Evolutionary conservation across 768 basidiomycete genomes (phyloP).

Genomic region (Suillus tomentosus): DNA sequence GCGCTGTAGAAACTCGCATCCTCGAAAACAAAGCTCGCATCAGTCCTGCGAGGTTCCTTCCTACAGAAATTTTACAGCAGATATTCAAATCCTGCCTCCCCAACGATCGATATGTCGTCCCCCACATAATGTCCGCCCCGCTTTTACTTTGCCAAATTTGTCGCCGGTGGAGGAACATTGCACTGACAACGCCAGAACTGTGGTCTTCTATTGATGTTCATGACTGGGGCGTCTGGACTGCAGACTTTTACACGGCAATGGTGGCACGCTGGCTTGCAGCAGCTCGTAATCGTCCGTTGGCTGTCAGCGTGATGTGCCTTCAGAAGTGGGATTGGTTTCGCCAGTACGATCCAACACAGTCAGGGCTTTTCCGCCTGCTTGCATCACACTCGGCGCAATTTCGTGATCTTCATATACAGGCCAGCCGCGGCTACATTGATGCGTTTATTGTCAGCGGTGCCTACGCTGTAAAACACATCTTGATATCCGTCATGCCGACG

Average conservation of each 20-base stretch:
- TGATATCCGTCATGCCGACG: slow-evolving; percentile 19
- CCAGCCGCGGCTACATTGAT: slow-evolving; percentile 22
- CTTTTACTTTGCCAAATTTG: slow-evolving; percentile 36
- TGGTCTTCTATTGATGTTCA: slow-evolving; percentile 32
- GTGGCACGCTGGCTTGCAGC: slow-evolving; percentile 24
- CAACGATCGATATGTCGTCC: slow-evolving; percentile 24
- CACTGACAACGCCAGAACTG: slow-evolving; percentile 31
- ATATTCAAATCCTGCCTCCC: slow-evolving; percentile 33
- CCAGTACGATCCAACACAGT: slow-evolving; percentile 9
- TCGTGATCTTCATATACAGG: slow-evolving; percentile 21
- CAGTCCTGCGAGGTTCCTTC: slow-evolving; percentile 31
- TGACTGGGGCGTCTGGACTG: slow-evolving; percentile 35
- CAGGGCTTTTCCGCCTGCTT: slow-evolving; percentile 25
- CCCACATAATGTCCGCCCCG: slow-evolving; percentile 27
- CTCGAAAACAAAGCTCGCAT: slow-evolving; percentile 28
- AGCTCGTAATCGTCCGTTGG: slow-evolving; percentile 24
- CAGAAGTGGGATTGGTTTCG: slow-evolving; percentile 8
- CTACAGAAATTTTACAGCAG: slow-evolving; percentile 35
- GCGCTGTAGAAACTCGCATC: slow-evolving; percentile 19
- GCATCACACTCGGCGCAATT: slow-evolving; percentile 25
- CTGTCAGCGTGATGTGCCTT: slow-evolving; percentile 18
- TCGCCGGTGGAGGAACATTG: slow-evolving; percentile 34
- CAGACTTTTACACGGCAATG: slow-evolving; percentile 28
- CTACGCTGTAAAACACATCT: slow-evolving; percentile 20
- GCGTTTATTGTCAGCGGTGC: slow-evolving; percentile 19